Base-by-base conservation (phyloP, 1,139 yeast genomes). In the Schwanniomyces etchellsii region DNA sequence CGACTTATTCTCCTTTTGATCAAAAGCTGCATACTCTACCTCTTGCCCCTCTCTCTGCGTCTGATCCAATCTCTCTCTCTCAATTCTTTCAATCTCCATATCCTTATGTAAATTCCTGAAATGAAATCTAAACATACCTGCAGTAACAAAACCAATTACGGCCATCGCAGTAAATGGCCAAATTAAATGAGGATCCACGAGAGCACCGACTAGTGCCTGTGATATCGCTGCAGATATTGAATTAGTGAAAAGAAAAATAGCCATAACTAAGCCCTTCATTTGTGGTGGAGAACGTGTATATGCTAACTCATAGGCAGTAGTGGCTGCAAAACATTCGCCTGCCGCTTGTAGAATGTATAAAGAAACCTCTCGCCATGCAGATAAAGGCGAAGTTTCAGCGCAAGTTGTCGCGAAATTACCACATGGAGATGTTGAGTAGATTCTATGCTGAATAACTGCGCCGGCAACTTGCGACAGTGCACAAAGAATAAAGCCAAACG, bases 231-330 rank as follows among this genome's bases (percentile, higher is more conserved):
- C 76, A 10, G 80, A 61, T 30, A 78, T 47, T 6, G 86, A 82
- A 33, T 69, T 67, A 31, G 73, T 74, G 43, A 77, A 65, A 40
- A 80, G 61, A 61, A 77, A 77, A 35, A 81, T 52, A 5, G 88
- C 77, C 74, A 77, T 70, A 30, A 79, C 81, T 40, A 80, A 64
- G 31, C 83, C 77, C 50, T 77, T 77, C 81, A 79, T 75, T 28
- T 68, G 62, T 10, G 70, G 74, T 29, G 88, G 85, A 20, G 86
- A 71, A 50, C 81, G 68, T 2, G 83, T 70, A n/a, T 18, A 18
- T 52, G 77, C 86, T 44, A 78, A 64, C 52, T 79, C 86, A 45
- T 78, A 76, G 34, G 77, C 82, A 12, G 86, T 77, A 32, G 77
- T 73, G 37, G 61, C 74, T 21, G 83, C 80, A 45, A 79, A 78